These are phyloP conservation scores for Pseudocercospora musae DNA, from an alignment of 2,329 filamentous ascomycete genomes.

Conservation along the genomic window DNA sequence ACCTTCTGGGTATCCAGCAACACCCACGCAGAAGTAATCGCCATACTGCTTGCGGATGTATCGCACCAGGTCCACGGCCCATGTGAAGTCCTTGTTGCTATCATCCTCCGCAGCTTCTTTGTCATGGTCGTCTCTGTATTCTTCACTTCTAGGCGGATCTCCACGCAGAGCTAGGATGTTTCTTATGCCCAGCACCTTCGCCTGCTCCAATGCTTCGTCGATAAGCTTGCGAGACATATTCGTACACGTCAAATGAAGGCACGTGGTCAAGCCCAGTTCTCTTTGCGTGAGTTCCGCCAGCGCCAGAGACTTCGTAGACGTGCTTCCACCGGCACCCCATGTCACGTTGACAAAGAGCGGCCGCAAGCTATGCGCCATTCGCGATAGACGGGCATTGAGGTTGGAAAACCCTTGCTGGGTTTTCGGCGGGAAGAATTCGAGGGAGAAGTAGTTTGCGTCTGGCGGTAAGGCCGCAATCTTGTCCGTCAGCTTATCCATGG, in stretches of 20 bases:
- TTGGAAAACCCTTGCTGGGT: conserved; percentile 94
- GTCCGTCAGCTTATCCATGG: conserved; percentile 65
- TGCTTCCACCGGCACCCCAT: conserved; percentile 95
- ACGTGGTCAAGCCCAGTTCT: conserved; percentile 87
- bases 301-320: conserved; percentile 84
- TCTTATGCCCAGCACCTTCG: conserved; percentile 82
- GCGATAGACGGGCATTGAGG: conserved; percentile 84
- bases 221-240: conserved; percentile 89
- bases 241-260: conserved; percentile 93
- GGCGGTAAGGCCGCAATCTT: conserved; percentile 88
- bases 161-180: conserved; percentile 92
- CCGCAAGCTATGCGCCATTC: conserved; percentile 87
- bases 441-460: conserved; percentile 82
- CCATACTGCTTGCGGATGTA: conserved; percentile 85
- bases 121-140: conserved; percentile 69
- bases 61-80: conserved; percentile 81
- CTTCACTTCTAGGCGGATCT: conserved; percentile 83
- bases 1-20: conserved; percentile 92
- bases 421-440: conserved; percentile 99
- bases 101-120: conserved; percentile 56
- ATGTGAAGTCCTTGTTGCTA: conserved; percentile 75
- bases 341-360: conserved; percentile 96
- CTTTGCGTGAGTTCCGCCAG: conserved; percentile 93
- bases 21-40: conserved; percentile 94
- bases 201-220: conserved; percentile 85